These are phyloP conservation scores for Saturnispora bothae DNA, from an alignment of 805 yeast genomes.

Conservation along the genomic window DNA sequence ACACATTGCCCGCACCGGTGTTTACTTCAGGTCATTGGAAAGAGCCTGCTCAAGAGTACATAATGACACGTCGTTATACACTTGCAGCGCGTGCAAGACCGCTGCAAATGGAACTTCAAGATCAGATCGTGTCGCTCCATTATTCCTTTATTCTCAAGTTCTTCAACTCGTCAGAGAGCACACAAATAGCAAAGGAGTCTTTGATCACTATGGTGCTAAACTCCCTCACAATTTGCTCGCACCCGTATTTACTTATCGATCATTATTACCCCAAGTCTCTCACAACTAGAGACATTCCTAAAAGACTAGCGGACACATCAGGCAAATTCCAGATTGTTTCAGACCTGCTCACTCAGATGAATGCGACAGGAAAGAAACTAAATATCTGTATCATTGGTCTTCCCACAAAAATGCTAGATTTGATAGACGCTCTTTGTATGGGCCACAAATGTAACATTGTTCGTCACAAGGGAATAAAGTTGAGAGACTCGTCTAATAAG, in stretches of 20 bases:
- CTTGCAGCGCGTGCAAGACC: conserved; percentile 51
- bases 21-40: conserved; percentile 7
- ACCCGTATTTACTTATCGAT: conserved; percentile 76
- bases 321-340: conserved; percentile 72
- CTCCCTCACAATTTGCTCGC: conserved; percentile 73
- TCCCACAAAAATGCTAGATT: conserved; percentile 59
- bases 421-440: conserved; percentile 58
- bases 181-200: conserved; percentile 54
- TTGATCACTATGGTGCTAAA: conserved; percentile 66
- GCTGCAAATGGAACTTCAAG: conserved; percentile 74
- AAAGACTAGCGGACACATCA: conserved; percentile 61
- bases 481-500: conserved; percentile 34
- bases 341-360: conserved; percentile 45
- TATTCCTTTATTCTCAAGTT: conserved; percentile 83
- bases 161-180: conserved; percentile 31
- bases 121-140: conserved; percentile 84
- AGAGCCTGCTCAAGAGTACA: background rate
- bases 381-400: conserved; percentile 63
- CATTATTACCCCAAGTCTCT: conserved; percentile 80
- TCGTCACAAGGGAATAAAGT: conserved; percentile 51
- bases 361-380: conserved; percentile 21
- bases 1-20: conserved; percentile 71
- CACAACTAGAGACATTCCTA: conserved; percentile 59
- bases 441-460: conserved; percentile 50
- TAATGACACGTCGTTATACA: conserved; percentile 31